Base-by-base conservation (phyloP, 108 stramenopile species). In the Skeletonema grethae region DNA sequence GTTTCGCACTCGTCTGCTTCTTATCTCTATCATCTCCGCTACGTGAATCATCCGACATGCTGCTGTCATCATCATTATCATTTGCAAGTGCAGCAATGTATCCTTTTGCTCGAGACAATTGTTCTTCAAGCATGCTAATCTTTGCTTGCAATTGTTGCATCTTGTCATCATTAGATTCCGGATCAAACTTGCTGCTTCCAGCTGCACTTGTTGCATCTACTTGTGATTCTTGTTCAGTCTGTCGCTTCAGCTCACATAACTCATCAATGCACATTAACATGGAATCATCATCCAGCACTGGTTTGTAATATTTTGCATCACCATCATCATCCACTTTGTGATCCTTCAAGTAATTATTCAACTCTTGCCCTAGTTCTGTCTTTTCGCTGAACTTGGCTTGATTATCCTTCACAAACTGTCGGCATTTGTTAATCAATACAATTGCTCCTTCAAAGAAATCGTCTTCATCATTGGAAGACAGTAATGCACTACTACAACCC, bases 201-300 rank as follows among this genome's bases (percentile, higher is more conserved):
- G 18, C 38, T 29, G 24, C 31, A 29, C 24, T 22, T 1, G 30
- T 22, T 1, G 30, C 30, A 57, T 12, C 66, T 62, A 57, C 66
- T 35, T 63, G 24, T 36, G 68, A 46, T 55, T 53, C 63, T n/a
- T 61, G 39, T 31, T 66, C 79, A 53, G 28, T 22, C 30, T 63
- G 28, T 13, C 75, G 57, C 59, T 85, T 53, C 65, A 85, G 41
- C 11, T 70, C 75, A 53, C 67, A 63, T 56, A 85, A 34, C 50
- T 85, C 85, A 60, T 85, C 85, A 24, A 85, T 70, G 34, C 61
- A 80, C 85, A 83, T 79, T 25, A 85, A 58, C 50, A 83, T 63
- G 39, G 79, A 74, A 70, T 85, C 85, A 70, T 85, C 79, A 45
- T 63, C 76, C 11, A 85, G 59, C 22, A 80, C 82, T 16, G 85